Base-by-base conservation (phyloP, 1,139 yeast genomes). In the Suhomyces bribrorum region DNA sequence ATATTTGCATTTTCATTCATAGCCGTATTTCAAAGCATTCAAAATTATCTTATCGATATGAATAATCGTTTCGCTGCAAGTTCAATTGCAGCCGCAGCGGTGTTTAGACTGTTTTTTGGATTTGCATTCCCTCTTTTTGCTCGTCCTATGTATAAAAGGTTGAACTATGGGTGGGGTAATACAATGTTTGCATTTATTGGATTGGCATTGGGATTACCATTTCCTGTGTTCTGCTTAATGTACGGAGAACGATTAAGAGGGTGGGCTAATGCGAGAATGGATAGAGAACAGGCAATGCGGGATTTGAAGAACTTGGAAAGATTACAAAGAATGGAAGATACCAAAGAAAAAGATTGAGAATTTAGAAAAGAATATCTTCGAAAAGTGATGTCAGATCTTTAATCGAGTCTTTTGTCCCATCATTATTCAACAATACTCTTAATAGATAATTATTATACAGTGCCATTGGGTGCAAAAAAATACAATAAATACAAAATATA, bases 161-260 rank as follows among this genome's bases (percentile, higher is more conserved):
- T 75, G 22, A 77, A 79, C 20, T 79, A 79, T 47, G 87, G 86
- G 5, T 81, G 86, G 86, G 83, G 84, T 13, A 78, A 78, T 48
- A 75, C 85, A 0, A 54, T 81, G 51, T 77, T 81, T 54, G 86
- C 77, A 0, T 62, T 80, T 26, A 59, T 80, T 33, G 81, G 75
- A 7, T 51, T 80, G 24, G 72, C 66, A 1, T 62, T 81, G 32
- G 87, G 87, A 5, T 60, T 81, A 5, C 86, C 85, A 4, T 81
- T 80, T 62, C 86, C 87, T 3, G 49, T 80, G 12, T 67, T 79
- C 41, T 78, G 83, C 29, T 66, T 73, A 36, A 59, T 66, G 38
- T 74, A 76, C 40, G 87, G 87, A 9, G 83, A 79, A 49, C 57
- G 62, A 20, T 56, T 81, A 46, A 64, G 87, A 46, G 31, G 48